These are phyloP conservation scores for Cadophora malorum DNA, from an alignment of 2,329 filamentous ascomycete genomes.

Conservation along the genomic window DNA sequence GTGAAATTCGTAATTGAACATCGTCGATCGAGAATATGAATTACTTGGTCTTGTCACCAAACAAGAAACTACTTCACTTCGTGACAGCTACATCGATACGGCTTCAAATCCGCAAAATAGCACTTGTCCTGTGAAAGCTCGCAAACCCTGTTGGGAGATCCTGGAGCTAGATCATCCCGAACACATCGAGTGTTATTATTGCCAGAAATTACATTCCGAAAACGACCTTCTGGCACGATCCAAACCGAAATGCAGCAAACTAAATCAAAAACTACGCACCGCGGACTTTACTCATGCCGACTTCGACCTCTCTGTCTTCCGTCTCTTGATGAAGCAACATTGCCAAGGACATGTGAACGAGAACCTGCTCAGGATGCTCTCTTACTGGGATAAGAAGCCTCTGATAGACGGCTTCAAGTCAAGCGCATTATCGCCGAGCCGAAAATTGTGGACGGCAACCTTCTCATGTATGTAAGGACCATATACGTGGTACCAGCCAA, in stretches of 20 bases:
- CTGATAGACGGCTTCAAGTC: slow-evolving; percentile 20
- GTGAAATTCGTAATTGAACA: too few relatives aligned
- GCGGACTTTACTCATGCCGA: slow-evolving; percentile 29
- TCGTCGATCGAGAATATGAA: too few relatives aligned
- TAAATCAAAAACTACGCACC: slow-evolving; percentile 17
- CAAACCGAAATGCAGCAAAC: slow-evolving; percentile 18
- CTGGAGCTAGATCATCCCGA: slow-evolving; percentile 25
- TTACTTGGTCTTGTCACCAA: too few relatives aligned
- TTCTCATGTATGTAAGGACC: slow-evolving; percentile 28
- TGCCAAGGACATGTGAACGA: slow-evolving; percentile 22
- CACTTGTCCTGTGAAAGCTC: too few relatives aligned
- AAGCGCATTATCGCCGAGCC: slow-evolving; percentile 25
- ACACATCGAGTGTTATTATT: slow-evolving; percentile 29
- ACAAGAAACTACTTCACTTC: too few relatives aligned
- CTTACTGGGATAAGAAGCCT: slow-evolving; percentile 22
- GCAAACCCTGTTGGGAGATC: slow-evolving; percentile 23
- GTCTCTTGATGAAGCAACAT: slow-evolving; percentile 33
- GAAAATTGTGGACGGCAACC: slow-evolving; percentile 25
- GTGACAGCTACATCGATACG: too few relatives aligned
- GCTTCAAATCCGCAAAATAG: too few relatives aligned
- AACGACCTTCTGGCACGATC: slow-evolving; percentile 2
- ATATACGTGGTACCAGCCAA: slow-evolving; percentile 21
- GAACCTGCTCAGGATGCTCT: slow-evolving; percentile 24
- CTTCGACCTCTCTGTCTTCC: slow-evolving; percentile 29
- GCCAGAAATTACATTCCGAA: slow-evolving; percentile 16